These are phyloP conservation scores for Saturnispora hagleri DNA, from an alignment of 805 yeast species.

Conservation along the genomic window DNA sequence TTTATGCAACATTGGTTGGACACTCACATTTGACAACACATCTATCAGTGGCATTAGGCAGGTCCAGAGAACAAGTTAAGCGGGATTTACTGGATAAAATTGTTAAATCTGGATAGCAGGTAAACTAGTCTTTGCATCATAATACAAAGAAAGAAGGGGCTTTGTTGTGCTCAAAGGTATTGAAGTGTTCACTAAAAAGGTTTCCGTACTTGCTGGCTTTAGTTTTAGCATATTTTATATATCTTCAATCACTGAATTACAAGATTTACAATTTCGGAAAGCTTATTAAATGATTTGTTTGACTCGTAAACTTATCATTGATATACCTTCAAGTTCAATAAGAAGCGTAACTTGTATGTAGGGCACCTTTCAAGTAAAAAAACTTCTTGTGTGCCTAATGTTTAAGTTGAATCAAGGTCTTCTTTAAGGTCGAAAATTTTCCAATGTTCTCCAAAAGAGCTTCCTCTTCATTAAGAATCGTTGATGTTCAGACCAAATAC, in stretches of 20 bases:
- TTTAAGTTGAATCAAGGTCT: background rate
- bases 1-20: constrained; percentile 51
- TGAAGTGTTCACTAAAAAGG: background rate
- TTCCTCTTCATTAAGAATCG: background rate
- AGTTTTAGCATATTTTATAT: too few relatives aligned
- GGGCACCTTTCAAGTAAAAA: background rate
- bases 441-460: background rate
- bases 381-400: background rate
- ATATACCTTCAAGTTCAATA: too few relatives aligned
- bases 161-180: background rate
- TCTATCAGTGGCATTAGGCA: constrained; percentile 35
- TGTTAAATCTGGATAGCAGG: constrained; percentile 23
- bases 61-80: constrained; percentile 17
- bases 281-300: too few relatives aligned
- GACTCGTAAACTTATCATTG: too few relatives aligned
- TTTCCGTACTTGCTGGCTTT: background rate
- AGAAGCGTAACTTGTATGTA: background rate
- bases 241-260: too few relatives aligned
- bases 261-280: too few relatives aligned
- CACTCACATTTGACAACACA: constrained; percentile 48
- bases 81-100: constrained; percentile 32
- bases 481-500: constrained; percentile 1
- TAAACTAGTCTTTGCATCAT: background rate
- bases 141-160: background rate
- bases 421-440: background rate